These are phyloP conservation scores for Mycena epipterygia DNA, from an alignment of 768 basidiomycete genomes.

Conservation along the genomic window DNA sequence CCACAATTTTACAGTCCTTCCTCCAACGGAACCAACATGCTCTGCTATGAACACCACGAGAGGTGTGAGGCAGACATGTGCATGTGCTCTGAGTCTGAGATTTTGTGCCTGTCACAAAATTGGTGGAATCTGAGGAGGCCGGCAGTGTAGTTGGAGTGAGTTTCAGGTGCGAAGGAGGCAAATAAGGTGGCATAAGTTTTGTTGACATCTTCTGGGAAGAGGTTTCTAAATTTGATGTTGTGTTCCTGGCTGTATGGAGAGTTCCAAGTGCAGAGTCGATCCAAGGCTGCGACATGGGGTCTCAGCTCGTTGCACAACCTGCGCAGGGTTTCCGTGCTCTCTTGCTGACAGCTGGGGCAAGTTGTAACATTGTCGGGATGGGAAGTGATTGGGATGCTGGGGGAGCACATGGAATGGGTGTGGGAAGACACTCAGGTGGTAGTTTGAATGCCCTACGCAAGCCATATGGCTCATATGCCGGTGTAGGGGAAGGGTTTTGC, in stretches of 20 bases:
- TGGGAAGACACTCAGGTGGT: no score
- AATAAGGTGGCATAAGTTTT: conserved; percentile 14
- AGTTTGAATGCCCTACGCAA: no score
- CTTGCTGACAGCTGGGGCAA: neutral
- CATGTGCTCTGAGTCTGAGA: conserved; percentile 44
- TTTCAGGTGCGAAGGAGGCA: conserved; percentile 36
- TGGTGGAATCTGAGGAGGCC: conserved; percentile 51
- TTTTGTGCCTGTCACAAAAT: conserved; percentile 49
- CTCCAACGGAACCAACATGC: conserved; percentile 26
- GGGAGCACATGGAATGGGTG: no score
- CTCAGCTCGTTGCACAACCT: conserved; percentile 15
- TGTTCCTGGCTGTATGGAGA: conserved; percentile 29
- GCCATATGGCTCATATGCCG: no score
- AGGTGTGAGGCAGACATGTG: conserved; percentile 50
- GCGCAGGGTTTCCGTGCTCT: neutral
- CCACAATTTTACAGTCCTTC: conserved; percentile 49
- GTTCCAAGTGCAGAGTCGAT: conserved; percentile 38
- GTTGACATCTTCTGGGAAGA: conserved; percentile 26
- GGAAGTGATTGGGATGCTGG: neutral
- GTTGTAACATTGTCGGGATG: neutral
- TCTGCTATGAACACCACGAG: conserved; percentile 45
- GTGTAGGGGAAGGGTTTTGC: no score
- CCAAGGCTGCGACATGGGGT: conserved; percentile 36
- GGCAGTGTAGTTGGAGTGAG: conserved; percentile 47
- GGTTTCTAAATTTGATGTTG: conserved; percentile 7